A percentile compares a stretch with the other conserved stretches of the same genome.
Evolutionary conservation across 2,329 filamentous ascomycete genomes (phyloP).

Genomic region (Pyrenophora tritici-repentis): DNA sequence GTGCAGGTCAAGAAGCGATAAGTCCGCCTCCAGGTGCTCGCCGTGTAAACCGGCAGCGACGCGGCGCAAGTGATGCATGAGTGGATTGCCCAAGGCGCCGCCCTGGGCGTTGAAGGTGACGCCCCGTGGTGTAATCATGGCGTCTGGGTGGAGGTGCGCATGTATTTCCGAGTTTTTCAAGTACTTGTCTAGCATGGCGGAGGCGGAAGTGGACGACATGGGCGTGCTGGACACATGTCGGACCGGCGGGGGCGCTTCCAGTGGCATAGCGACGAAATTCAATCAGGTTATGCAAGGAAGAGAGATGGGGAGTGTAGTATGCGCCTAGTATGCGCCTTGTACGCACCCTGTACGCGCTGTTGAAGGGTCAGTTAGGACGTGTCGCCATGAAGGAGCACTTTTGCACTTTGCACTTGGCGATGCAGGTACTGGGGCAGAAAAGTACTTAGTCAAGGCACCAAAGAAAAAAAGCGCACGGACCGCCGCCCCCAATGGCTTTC

Average conservation of each 20-base stretch:
- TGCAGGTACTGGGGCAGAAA: too few relatives aligned
- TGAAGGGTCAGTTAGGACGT: neutral
- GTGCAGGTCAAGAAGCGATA: slow-evolving; percentile 46
- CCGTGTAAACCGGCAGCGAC: slow-evolving; percentile 59
- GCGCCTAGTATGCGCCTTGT: too few relatives aligned
- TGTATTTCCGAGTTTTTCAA: slow-evolving; percentile 47
- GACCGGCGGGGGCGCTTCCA: slow-evolving; percentile 46
- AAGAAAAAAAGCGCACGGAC: neutral
- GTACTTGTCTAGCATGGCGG: slow-evolving; percentile 47
- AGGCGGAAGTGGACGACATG: slow-evolving; percentile 43
- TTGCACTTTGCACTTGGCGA: too few relatives aligned
- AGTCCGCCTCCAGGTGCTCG: slow-evolving; percentile 55
- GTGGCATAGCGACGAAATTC: slow-evolving; percentile 30
- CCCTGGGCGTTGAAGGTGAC: slow-evolving; percentile 50
- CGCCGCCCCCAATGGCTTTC: too few relatives aligned
- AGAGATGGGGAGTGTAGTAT: neutral
- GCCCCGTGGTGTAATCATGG: slow-evolving; percentile 50
- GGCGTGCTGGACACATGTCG: slow-evolving; percentile 38
- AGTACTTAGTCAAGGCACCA: too few relatives aligned
- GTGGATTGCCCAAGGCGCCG: slow-evolving; percentile 53
- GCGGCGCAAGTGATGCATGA: slow-evolving; percentile 58
- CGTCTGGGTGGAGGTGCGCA: slow-evolving; percentile 56
- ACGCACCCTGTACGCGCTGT: too few relatives aligned
- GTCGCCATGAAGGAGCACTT: slow-evolving; percentile 12
- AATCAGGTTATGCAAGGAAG: neutral